These are phyloP conservation scores for Ceratocystis cubensis DNA, from an alignment of 2,329 filamentous ascomycete species.

Conservation along the genomic window DNA sequence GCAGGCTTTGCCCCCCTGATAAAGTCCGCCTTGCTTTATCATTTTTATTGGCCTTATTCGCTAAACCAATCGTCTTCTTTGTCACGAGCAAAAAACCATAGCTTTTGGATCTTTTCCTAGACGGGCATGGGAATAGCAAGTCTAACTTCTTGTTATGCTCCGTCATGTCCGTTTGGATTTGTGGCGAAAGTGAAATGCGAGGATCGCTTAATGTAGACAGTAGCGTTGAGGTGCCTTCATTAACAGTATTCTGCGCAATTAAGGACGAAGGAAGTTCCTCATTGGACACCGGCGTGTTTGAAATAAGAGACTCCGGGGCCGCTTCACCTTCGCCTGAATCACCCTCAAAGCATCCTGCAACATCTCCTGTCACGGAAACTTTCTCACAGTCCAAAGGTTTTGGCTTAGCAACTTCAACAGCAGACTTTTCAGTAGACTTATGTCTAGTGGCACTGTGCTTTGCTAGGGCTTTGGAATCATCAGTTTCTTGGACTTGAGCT, in stretches of 20 bases:
- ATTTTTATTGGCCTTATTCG: not conserved
- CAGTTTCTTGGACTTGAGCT: not conserved
- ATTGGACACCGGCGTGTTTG: not conserved
- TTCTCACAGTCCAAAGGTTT: not conserved
- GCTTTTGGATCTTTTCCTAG: not conserved
- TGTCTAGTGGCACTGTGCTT: too few relatives aligned
- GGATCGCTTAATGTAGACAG: not conserved
- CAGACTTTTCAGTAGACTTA: not conserved
- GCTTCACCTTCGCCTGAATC: not conserved
- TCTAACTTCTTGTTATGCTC: not conserved
- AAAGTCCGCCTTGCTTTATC: not conserved
- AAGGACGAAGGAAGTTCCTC: not conserved
- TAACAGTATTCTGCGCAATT: not conserved
- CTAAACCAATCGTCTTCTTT: not conserved
- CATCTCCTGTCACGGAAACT: not conserved
- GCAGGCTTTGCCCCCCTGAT: not conserved
- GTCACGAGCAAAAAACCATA: not conserved
- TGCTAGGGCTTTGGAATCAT: not conserved
- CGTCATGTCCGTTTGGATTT: not conserved
- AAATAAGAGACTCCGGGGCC: not conserved
- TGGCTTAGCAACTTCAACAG: too few relatives aligned
- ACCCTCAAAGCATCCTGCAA: not conserved
- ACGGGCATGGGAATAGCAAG: not conserved
- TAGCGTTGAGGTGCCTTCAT: not conserved
- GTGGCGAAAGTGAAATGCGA: not conserved